Conservation (phyloP, 2,329 filamentous ascomycete species). For the Verticillium isaacii region DNA sequence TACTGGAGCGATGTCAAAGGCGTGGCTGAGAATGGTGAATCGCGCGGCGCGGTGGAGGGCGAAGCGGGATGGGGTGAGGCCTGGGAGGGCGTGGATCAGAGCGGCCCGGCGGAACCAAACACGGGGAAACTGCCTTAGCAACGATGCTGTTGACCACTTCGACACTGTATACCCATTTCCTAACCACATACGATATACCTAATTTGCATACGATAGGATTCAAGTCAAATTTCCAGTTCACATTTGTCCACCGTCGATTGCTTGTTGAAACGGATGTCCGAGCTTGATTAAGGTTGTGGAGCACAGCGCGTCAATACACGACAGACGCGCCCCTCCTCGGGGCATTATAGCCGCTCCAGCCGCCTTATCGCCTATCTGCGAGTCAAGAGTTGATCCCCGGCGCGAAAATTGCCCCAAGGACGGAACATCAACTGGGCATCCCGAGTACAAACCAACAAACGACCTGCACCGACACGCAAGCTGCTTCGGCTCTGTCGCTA, state of each 20-base stretch:
- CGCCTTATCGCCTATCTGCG: neutral
- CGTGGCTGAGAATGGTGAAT: slow-evolving; percentile 52
- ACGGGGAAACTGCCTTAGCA: slow-evolving; percentile 15
- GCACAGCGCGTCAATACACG: too few species aligned
- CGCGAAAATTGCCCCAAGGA: neutral
- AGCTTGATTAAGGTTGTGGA: too few species aligned
- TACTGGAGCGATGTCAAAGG: slow-evolving; percentile 83
- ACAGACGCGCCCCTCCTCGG: neutral
- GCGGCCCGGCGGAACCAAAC: slow-evolving; percentile 38
- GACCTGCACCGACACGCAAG: neutral
- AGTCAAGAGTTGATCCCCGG: neutral
- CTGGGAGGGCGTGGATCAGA: slow-evolving; percentile 50
- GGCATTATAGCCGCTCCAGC: neutral
- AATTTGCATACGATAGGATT: neutral
- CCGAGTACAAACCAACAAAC: neutral
- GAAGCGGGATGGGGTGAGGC: slow-evolving; percentile 36
- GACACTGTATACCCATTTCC: slow-evolving; percentile 14
- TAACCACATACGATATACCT: neutral
- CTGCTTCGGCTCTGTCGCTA: neutral
- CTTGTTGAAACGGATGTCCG: too few species aligned
- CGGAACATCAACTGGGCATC: neutral
- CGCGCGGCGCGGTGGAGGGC: slow-evolving; percentile 36
- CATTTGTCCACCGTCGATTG: too few species aligned
- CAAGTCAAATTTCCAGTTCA: too few species aligned
- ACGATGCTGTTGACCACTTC: neutral